Evolutionary conservation across 2,329 filamentous ascomycete genomes (phyloP), one percentile per base, ranked within the genome.

Genomic region (Fusarium denticulatum): DNA sequence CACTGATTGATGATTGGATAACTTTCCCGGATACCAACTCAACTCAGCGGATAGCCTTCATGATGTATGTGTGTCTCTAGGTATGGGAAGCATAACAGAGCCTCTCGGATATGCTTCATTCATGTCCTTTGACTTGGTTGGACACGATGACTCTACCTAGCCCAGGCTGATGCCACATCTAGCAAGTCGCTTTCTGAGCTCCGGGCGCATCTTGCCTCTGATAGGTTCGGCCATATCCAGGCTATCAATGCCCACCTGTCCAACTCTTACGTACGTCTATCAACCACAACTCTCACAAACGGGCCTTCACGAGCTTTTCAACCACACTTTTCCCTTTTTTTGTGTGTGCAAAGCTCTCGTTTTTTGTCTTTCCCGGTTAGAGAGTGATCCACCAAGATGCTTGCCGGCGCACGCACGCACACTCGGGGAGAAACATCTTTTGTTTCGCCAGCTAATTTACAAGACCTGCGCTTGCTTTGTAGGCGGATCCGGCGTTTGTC

Each of bases 271-370:
- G 66, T 72, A 65, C 50, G 46, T 65, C 47, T 40, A 53, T 66
- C 45, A 30, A 59, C 40, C n/a, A 50, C 40, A 30, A 57, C 46
- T 45, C 45, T 59, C 26, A 28, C 42, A 47, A 40, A 46, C 53
- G 56, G 61, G 61, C 71, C 52, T 73, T 71, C 60, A 73, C 70
- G 32, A 71, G 57, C 67, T 57, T 71, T 43, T 69, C 60, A 56
- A 71, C 43, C 57, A 66, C 60, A 47, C 55, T 61, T 52, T 43
- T 24, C 12, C 20, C 34, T 37, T 37, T 37, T 58, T 50, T 40
- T 37, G 37, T 26, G 47, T 52, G 34, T 37, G 55, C 30, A 70
- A 43, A 55, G 26, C 28, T 24, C 55, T 40, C 60, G 47, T 30
- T 55, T 55, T 58, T 73, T 70, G 46, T 53, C 49, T 59, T 60